Conservation (phyloP, 2,329 filamentous ascomycete species). For the Epichloe hybrida region DNA sequence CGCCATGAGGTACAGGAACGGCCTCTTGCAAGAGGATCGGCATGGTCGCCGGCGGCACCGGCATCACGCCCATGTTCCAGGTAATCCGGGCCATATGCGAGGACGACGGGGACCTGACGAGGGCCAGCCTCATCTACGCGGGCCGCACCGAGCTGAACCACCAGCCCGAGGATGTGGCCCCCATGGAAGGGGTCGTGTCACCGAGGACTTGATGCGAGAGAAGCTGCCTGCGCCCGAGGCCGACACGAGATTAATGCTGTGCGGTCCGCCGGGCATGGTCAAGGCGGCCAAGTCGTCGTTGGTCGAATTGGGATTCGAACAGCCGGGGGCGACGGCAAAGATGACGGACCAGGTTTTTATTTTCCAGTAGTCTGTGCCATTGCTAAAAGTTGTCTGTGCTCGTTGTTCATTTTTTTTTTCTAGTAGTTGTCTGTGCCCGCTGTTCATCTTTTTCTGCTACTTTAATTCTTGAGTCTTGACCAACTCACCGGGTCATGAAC, state of each 20-base stretch:
- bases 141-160: constrained; percentile 41
- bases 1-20: constrained; percentile 36
- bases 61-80: constrained; percentile 28
- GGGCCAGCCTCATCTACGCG: constrained; percentile 41
- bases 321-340: too few species aligned
- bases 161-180: constrained; percentile 16
- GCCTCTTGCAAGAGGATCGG: constrained; percentile 28
- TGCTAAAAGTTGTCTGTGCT: too few species aligned
- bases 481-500: too few species aligned
- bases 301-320: too few species aligned
- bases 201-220: constrained; percentile 32
- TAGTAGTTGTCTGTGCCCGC: too few species aligned
- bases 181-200: constrained; percentile 35
- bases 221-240: constrained; percentile 30
- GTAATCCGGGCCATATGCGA: constrained; percentile 46
- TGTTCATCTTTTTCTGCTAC: too few species aligned
- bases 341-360: too few species aligned
- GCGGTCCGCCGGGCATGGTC: too few species aligned
- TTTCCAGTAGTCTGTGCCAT: too few species aligned
- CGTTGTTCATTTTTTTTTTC: too few species aligned
- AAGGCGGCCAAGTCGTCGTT: too few species aligned
- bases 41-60: constrained; percentile 26
- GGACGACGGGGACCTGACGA: constrained; percentile 40
- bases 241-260: constrained; percentile 35
- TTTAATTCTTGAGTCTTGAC: too few species aligned